These are phyloP conservation scores for Colletotrichum tofieldiae DNA, from an alignment of 2,329 filamentous ascomycete species.

Conservation along the genomic window DNA sequence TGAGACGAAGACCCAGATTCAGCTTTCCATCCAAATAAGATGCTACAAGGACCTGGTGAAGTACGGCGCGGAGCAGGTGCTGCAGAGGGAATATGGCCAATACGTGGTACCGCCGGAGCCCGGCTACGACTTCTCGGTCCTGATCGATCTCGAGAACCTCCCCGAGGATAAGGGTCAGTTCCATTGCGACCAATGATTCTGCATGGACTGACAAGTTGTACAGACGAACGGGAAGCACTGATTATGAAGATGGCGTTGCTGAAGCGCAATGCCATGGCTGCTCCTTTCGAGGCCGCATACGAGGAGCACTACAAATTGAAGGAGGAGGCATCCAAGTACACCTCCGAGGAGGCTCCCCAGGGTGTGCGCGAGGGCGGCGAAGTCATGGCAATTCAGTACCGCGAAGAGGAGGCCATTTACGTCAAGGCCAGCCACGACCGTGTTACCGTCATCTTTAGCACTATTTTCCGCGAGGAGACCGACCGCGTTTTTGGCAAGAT, in stretches of 20 bases:
- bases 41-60: constrained; percentile 94
- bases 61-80: constrained; percentile 92
- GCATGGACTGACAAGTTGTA: constrained; percentile 28
- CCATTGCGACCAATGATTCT: background rate
- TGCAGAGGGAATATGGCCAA: constrained; percentile 93
- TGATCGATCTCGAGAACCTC: constrained; percentile 89
- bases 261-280: constrained; percentile 99
- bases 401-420: constrained; percentile 98
- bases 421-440: constrained; percentile 98
- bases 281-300: constrained; percentile 97
- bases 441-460: constrained; percentile 99
- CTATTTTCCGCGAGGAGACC: constrained; percentile 97
- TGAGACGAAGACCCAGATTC: constrained; percentile 92
- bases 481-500: constrained; percentile 98
- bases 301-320: constrained; percentile 89
- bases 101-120: constrained; percentile 91
- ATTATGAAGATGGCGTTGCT: constrained; percentile 90
- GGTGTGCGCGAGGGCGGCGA: constrained; percentile 91
- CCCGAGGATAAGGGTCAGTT: constrained; percentile 81
- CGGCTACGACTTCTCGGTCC: constrained; percentile 96
- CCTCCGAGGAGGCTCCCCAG: constrained; percentile 93
- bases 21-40: constrained; percentile 94
- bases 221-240: constrained; percentile 88
- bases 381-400: constrained; percentile 97
- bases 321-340: constrained; percentile 93